phyloP scores from a whole-genome alignment of 2,329 filamentous ascomycete genomes.

The Neoascochyta sp. region DNA sequence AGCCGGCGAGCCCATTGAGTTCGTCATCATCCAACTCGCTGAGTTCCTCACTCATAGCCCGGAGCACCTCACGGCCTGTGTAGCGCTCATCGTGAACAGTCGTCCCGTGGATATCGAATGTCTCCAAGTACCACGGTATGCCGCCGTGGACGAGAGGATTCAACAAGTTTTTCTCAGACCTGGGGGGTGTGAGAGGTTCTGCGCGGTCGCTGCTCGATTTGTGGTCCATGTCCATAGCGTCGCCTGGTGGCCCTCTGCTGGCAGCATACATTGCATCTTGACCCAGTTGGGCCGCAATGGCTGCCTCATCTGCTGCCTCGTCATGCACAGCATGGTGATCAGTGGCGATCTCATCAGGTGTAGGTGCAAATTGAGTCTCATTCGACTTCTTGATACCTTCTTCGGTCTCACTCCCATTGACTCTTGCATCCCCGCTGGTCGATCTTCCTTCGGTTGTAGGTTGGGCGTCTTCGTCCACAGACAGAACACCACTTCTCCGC shows the following conservation, averaged over 20 bases:
- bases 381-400: slow-evolving; percentile 16
- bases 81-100: slow-evolving; percentile 71
- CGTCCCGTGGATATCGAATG: slow-evolving; percentile 75
- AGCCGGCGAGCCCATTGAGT: slow-evolving; percentile 58
- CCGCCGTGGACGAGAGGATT: slow-evolving; percentile 59
- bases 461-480: slow-evolving; percentile 19
- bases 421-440: slow-evolving; percentile 7
- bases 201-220: slow-evolving; percentile 15
- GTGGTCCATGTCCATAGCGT: slow-evolving; percentile 21
- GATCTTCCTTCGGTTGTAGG: slow-evolving; percentile 19
- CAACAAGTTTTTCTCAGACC: slow-evolving; percentile 50
- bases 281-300: slow-evolving; percentile 34
- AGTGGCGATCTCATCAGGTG: slow-evolving; percentile 32
- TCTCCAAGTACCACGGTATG: slow-evolving; percentile 80
- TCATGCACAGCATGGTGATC: slow-evolving; percentile 28
- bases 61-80: slow-evolving; percentile 67
- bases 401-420: slow-evolving; percentile 12
- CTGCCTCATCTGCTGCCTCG: slow-evolving; percentile 35
- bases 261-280: slow-evolving; percentile 26
- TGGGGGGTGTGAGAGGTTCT: slow-evolving; percentile 62
- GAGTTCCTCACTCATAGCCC: slow-evolving; percentile 76
- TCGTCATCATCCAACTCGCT: slow-evolving; percentile 92
- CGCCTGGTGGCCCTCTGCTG: slow-evolving; percentile 10
- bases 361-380: slow-evolving; percentile 31
- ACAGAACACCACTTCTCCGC: slow-evolving; percentile 45